These are phyloP conservation scores for Rhodofomes roseus DNA, from an alignment of 1,284 basidiomycete species.

Conservation along the genomic window DNA sequence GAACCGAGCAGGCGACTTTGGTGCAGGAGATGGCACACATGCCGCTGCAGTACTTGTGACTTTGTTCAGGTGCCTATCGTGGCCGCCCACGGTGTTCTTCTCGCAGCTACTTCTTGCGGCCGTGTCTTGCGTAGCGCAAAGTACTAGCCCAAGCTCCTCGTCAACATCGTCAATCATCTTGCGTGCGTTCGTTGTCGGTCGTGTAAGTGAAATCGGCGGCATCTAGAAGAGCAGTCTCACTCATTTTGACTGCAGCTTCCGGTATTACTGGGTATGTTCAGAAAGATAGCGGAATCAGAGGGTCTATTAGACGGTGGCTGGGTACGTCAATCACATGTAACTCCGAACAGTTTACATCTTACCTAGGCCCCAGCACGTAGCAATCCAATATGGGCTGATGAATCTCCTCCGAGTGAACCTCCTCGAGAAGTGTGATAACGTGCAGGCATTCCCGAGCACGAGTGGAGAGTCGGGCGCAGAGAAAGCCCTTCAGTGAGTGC, in stretches of 20 bases:
- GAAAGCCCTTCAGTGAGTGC: conserved; percentile 13
- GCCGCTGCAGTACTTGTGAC: conserved; percentile 55
- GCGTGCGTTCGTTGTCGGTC: conserved; percentile 68
- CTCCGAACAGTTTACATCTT: conserved; percentile 4
- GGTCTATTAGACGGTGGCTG: conserved; percentile 48
- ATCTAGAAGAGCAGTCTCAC: not conserved
- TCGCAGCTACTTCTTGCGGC: conserved; percentile 63
- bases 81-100: conserved; percentile 65
- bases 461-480: conserved; percentile 5
- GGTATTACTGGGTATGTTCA: conserved; percentile 48
- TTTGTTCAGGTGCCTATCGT: conserved; percentile 59
- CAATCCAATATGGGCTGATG: conserved; percentile 52
- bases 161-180: conserved; percentile 45
- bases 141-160: conserved; percentile 27
- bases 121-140: conserved; percentile 57
- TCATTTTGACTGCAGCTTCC: conserved; percentile 47
- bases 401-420: conserved; percentile 48
- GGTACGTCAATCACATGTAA: conserved; percentile 38
- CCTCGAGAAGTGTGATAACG: conserved; percentile 29
- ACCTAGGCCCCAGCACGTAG: conserved; percentile 39
- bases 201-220: conserved; percentile 40
- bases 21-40: conserved; percentile 54
- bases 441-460: conserved; percentile 13
- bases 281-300: conserved; percentile 50
- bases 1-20: conserved; percentile 54